Percentiles rank a stretch among this genome's conserved stretches.
These are phyloP conservation scores for Skeletonema costatum DNA, from an alignment of 108 stramenopile genomes.

Conservation along the genomic window DNA sequence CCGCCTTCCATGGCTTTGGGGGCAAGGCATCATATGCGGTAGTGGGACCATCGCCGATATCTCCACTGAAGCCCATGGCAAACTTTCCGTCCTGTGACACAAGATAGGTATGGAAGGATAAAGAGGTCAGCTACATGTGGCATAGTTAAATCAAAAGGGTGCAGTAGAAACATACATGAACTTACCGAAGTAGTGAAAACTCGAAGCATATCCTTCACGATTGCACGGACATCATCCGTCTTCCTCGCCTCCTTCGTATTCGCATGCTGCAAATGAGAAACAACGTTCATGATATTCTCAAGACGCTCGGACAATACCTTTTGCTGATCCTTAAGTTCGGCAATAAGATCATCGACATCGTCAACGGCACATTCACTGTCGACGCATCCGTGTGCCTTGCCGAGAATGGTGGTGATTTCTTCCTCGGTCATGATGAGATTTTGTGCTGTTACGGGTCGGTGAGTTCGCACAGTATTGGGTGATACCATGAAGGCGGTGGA, in stretches of 20 bases:
- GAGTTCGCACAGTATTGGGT: background rate
- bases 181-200: slow-evolving; percentile 56
- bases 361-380: slow-evolving; percentile 74
- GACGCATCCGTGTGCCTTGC: slow-evolving; percentile 59
- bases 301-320: slow-evolving; percentile 58
- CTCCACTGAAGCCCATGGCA: slow-evolving; percentile 67
- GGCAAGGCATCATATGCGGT: slow-evolving; percentile 75
- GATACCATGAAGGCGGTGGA: slow-evolving; percentile 26
- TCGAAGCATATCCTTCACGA: slow-evolving; percentile 75
- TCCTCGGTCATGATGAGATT: slow-evolving; percentile 64
- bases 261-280: slow-evolving; percentile 64
- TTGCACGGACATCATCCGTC: slow-evolving; percentile 72
- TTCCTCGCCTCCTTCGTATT: slow-evolving; percentile 61
- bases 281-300: slow-evolving; percentile 63
- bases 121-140: background rate
- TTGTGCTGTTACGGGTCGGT: slow-evolving; percentile 20
- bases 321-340: slow-evolving; percentile 73
- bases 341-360: slow-evolving; percentile 66
- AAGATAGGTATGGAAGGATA: background rate
- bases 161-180: background rate
- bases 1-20: slow-evolving; percentile 64
- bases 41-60: slow-evolving; percentile 73
- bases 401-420: slow-evolving; percentile 62
- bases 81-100: slow-evolving; percentile 28
- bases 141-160: background rate